Evolutionary conservation across 2,329 filamentous ascomycete genomes (phyloP), one percentile per base, ranked within the genome.

Genomic region (Ampelomyces quisqualis): DNA sequence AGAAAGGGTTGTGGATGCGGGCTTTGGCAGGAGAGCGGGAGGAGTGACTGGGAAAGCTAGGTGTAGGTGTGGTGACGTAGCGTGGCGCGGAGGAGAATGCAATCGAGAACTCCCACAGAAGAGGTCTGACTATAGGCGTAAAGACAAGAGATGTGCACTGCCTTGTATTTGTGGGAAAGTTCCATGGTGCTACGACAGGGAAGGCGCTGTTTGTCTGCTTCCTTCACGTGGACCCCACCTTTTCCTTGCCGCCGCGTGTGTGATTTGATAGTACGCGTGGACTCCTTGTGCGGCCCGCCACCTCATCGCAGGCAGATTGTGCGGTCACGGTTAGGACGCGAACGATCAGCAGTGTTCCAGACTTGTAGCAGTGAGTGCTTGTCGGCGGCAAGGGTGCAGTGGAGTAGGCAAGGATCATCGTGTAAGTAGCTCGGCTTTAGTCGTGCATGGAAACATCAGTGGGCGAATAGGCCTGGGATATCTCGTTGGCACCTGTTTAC

Each of bases 331-430:
- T 31, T 47, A 28, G 26, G 26, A 28, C 26, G n/a, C 15, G 26
- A 14, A 34, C 29, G 36, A 47, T 47, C 40, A 44, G 40, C 45
- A 27, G n/a, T 28, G 36, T 37, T 37, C 44, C 39, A 39, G 38
- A 34, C 30, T 34, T 28, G 8, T 28, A 28, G n/a, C 6, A 4
- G 7, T 28, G 22, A 26, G 42, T 38, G 38, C 39, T 39, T 19
- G 34, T 29, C 37, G 22, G 40, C 38, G 35, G 3, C 34, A 29
- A 43, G 34, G 34, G 41, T 50, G 41, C 45, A 44, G 40, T 50
- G 41, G 48, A 44, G 40, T 34, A 38, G 38, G 34, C 43, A 31
- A 32, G 18, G 20, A 45, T 24, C 15, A 10, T 40, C 28, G 37
- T 39, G 43, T 34, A 34, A n/a, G n/a, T n/a, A n/a, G 19, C 38